phyloP scores from a whole-genome alignment of 768 basidiomycete species.

The Tremella yokohamensis region DNA sequence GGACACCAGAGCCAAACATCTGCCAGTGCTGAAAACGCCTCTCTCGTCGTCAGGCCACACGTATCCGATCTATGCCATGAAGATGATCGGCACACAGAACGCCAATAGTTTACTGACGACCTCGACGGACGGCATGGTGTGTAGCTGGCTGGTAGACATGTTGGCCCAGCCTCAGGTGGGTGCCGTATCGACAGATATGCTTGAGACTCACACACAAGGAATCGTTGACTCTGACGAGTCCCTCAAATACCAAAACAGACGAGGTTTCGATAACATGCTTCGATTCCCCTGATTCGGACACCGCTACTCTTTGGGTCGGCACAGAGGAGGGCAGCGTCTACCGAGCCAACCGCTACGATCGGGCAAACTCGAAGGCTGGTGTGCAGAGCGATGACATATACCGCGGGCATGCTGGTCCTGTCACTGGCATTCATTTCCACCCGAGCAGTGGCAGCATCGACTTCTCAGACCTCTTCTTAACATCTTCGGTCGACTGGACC shows the following conservation, averaged over 20 bases:
- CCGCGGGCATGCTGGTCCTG: constrained; percentile 84
- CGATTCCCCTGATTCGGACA: constrained; percentile 94
- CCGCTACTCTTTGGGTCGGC: constrained; percentile 93
- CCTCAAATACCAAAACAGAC: constrained; percentile 91
- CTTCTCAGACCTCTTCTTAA: constrained; percentile 91
- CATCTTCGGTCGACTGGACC: constrained; percentile 94
- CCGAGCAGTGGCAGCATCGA: constrained; percentile 86
- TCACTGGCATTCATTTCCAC: constrained; percentile 93
- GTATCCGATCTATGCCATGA: constrained; percentile 97
- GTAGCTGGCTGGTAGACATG: constrained; percentile 98
- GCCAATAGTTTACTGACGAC: constrained; percentile 95
- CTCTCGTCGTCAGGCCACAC: constrained; percentile 94
- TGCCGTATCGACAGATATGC: background rate
- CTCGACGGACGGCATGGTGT: constrained; percentile 94
- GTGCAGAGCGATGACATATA: constrained; percentile 90
- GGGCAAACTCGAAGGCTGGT: constrained; percentile 94
- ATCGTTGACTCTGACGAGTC: constrained; percentile 82
- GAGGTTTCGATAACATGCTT: constrained; percentile 92
- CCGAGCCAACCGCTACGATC: constrained; percentile 93
- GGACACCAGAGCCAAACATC: constrained; percentile 95
- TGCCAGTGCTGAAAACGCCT: constrained; percentile 94
- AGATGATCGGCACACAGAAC: constrained; percentile 97
- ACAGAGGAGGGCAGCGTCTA: constrained; percentile 98
- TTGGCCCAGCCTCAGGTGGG: constrained; percentile 90
- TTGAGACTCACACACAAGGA: constrained; percentile 58